Base-by-base conservation (phyloP, 2,329 filamentous ascomycete species). In the Penicillium sp. region DNA sequence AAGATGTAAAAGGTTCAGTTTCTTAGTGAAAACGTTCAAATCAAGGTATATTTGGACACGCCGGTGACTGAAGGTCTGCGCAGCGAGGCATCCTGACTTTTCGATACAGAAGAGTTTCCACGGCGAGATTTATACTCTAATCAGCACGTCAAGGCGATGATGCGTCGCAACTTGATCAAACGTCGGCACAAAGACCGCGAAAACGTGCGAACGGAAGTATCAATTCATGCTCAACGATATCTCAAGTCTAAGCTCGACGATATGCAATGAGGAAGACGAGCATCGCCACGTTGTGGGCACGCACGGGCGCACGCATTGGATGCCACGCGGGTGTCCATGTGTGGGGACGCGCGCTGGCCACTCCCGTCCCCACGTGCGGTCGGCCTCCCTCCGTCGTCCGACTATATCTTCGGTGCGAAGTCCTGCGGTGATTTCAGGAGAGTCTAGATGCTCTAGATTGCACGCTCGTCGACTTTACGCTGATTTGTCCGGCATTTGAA, bases 351-450 rank as follows among this genome's bases (percentile, higher is more conserved):
- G 44, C 39, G 45, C 20, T 30, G 28, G 38, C 35, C 40, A n/a
- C 30, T 27, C 16, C 45, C 13, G 45, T 44, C 48, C 48, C 55
- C 55, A 58, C 53, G 53, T 58, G 55, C 48, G 27, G 14, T 24
- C 44, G 25, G 38, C 27, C 16, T 38, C 31, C 14, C 11, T 8
- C 50, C 31, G n/a, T 20, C 36, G 14, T 30, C 39, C 39, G 49
- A 33, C 20, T 50, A 56, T 54, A 35, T 44, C 44, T 40, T 54
- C 55, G 55, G 50, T 54, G 53, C 50, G 53, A 58, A 58, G 55
- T 58, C 53, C 55, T 50, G 28, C 16, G 27, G 46, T 39, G 24
- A 11, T 46, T 42, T 13, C 30, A n/a, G 4, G 6, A 22, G 27
- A 43, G 24, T n/a, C 11, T 47, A 39, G 25, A 39, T 18, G 10